A percentile compares a stretch with the other conserved stretches of the same genome.
These are phyloP conservation scores for Neoboletus brunneissimus DNA, from an alignment of 768 basidiomycete species.

Conservation along the genomic window DNA sequence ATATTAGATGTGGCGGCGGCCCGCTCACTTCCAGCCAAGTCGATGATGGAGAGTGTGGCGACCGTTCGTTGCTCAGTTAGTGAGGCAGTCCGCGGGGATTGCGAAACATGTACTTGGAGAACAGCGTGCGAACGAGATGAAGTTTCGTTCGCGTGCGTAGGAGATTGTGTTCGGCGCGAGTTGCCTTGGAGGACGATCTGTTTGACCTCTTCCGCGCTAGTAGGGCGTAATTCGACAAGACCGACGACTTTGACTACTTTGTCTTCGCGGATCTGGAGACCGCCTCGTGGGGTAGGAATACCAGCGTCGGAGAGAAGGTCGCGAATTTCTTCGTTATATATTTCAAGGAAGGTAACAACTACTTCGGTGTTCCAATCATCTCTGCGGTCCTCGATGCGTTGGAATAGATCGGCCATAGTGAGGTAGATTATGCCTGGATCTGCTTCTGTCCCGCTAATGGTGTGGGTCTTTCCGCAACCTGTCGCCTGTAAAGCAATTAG, in stretches of 20 bases:
- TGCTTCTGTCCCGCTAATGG: constrained; percentile 86
- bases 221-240: constrained; percentile 77
- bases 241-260: constrained; percentile 88
- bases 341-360: constrained; percentile 93
- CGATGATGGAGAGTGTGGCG: constrained; percentile 95
- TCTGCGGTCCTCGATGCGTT: constrained; percentile 81
- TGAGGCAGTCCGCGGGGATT: constrained; percentile 81
- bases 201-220: constrained; percentile 89
- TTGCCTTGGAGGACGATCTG: constrained; percentile 90
- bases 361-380: constrained; percentile 87
- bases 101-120: constrained; percentile 89
- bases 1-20: constrained; percentile 96
- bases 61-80: constrained; percentile 79
- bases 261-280: constrained; percentile 92
- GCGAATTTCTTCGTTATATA: constrained; percentile 98
- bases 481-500: constrained; percentile 66
- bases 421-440: constrained; percentile 95
- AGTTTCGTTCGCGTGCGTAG: constrained; percentile 94
- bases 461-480: constrained; percentile 99
- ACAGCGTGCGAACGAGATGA: constrained; percentile 98
- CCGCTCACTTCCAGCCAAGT: constrained; percentile 95
- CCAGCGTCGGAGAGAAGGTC: constrained; percentile 84
- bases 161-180: constrained; percentile 82
- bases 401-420: constrained; percentile 96
- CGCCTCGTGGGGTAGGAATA: constrained; percentile 65